Evolutionary conservation across 2,329 filamentous ascomycete species (phyloP).

Genomic region (Xylariaceae sp.): DNA sequence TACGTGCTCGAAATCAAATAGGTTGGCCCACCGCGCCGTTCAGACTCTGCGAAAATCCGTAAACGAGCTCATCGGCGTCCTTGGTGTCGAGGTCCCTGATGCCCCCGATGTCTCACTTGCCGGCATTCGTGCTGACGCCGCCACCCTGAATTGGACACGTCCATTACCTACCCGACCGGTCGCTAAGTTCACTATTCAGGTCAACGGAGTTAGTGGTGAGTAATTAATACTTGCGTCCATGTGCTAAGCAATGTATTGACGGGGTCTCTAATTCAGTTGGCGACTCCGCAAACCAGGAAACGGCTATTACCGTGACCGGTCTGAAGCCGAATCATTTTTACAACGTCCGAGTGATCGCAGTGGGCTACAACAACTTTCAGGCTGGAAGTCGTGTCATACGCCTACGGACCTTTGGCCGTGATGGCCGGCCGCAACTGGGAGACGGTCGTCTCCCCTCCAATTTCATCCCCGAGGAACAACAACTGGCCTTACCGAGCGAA

Average conservation of each 20-base stretch:
- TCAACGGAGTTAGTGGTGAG: slow-evolving; percentile 88
- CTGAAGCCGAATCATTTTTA: slow-evolving; percentile 85
- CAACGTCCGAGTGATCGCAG: slow-evolving; percentile 86
- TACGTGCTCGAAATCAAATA: slow-evolving; percentile 29
- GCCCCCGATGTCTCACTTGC: slow-evolving; percentile 86
- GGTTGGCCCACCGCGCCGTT: slow-evolving; percentile 81
- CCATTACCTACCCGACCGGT: slow-evolving; percentile 63
- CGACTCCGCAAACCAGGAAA: slow-evolving; percentile 75
- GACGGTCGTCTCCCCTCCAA: slow-evolving; percentile 53
- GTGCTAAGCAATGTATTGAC: slow-evolving; percentile 10
- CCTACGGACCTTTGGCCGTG: slow-evolving; percentile 68
- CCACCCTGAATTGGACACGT: slow-evolving; percentile 86
- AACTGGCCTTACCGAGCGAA: slow-evolving; percentile 35
- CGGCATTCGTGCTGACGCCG: slow-evolving; percentile 80
- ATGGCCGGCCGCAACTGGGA: slow-evolving; percentile 58
- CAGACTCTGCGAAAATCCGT: slow-evolving; percentile 89
- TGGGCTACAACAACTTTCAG: slow-evolving; percentile 89
- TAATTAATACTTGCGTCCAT: slow-evolving; percentile 7
- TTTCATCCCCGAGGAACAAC: slow-evolving; percentile 49
- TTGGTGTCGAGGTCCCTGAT: slow-evolving; percentile 91
- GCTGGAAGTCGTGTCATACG: slow-evolving; percentile 83
- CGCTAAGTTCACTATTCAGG: slow-evolving; percentile 83
- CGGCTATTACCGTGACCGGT: slow-evolving; percentile 85
- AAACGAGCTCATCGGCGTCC: slow-evolving; percentile 81
- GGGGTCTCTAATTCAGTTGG: slow-evolving; percentile 55